Conservation (phyloP, 2,329 filamentous ascomycete species). For the Botrytis fragariae region DNA sequence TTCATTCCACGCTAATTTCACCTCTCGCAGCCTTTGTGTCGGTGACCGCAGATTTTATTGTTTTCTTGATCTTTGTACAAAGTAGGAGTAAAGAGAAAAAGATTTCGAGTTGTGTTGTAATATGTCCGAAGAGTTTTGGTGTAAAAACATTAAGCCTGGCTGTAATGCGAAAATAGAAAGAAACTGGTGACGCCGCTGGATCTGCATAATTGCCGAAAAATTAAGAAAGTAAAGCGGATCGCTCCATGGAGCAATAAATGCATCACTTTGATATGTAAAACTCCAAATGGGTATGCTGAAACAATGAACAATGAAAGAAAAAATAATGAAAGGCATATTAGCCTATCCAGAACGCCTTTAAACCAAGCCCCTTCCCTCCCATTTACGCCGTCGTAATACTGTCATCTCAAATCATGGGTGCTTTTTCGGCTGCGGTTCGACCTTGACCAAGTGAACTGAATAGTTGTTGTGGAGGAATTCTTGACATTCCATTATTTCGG, state of each 20-base stretch:
- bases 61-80: slow-evolving; percentile 18
- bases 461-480: slow-evolving; percentile 59
- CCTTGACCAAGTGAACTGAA: slow-evolving; percentile 38
- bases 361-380: slow-evolving; percentile 24
- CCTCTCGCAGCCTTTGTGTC: slow-evolving; percentile 13
- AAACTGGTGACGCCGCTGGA: slow-evolving; percentile 7
- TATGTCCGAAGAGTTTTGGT: slow-evolving; percentile 4
- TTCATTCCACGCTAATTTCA: slow-evolving; percentile 7
- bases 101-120: slow-evolving; percentile 11
- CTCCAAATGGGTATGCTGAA: slow-evolving; percentile 32
- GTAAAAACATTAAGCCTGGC: slow-evolving; percentile 21
- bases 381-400: slow-evolving; percentile 31
- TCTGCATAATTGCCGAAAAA: slow-evolving; percentile 7
- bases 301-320: slow-evolving; percentile 32
- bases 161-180: slow-evolving; percentile 16
- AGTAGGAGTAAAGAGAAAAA: slow-evolving; percentile 3
- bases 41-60: slow-evolving; percentile 15
- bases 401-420: slow-evolving; percentile 34
- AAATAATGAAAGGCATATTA: slow-evolving; percentile 28
- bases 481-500: slow-evolving; percentile 55
- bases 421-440: slow-evolving; percentile 34
- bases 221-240: slow-evolving; percentile 16
- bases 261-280: slow-evolving; percentile 25
- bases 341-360: slow-evolving; percentile 37
- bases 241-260: slow-evolving; percentile 14